A percentile compares a stretch with the other conserved stretches of the same genome.
Conservation (phyloP, 345 rosid species). For the Pseudoturritis turrita region DNA sequence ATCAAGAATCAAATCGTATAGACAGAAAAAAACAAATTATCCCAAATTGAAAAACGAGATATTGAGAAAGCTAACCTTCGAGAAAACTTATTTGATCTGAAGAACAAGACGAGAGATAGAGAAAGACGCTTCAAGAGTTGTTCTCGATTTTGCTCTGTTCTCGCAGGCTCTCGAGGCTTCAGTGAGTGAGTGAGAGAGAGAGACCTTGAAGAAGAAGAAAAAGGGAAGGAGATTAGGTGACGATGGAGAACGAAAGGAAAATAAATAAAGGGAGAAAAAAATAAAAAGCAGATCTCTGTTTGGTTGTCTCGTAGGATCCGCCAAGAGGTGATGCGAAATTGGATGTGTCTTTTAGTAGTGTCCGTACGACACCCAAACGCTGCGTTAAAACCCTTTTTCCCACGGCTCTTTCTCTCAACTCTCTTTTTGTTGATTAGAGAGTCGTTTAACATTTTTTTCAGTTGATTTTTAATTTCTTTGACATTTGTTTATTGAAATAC, state of each 20-base stretch:
- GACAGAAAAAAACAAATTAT: background rate
- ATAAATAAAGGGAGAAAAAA: background rate
- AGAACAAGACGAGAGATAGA: background rate
- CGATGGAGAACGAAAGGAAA: background rate
- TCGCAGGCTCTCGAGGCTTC: no score
- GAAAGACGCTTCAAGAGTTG: background rate
- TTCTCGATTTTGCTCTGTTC: background rate
- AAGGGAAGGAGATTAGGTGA: constrained; percentile 19
- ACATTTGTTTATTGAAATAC: no score
- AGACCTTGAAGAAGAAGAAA: background rate
- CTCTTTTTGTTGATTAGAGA: background rate
- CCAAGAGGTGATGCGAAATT: constrained; percentile 8
- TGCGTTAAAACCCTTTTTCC: background rate
- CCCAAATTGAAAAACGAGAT: background rate
- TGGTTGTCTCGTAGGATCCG: constrained; percentile 28
- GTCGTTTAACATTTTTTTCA: no score
- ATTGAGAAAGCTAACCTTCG: constrained; percentile 13
- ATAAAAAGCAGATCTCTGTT: background rate
- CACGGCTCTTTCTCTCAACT: background rate
- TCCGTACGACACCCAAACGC: constrained; percentile 2
- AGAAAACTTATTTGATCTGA: background rate
- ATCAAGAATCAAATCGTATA: background rate
- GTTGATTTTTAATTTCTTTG: no score
- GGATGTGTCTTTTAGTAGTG: background rate
- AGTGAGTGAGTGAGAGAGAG: background rate